Base-by-base conservation (phyloP, 2,329 filamentous ascomycete genomes). In the Aaosphaeria pasadenensis region DNA sequence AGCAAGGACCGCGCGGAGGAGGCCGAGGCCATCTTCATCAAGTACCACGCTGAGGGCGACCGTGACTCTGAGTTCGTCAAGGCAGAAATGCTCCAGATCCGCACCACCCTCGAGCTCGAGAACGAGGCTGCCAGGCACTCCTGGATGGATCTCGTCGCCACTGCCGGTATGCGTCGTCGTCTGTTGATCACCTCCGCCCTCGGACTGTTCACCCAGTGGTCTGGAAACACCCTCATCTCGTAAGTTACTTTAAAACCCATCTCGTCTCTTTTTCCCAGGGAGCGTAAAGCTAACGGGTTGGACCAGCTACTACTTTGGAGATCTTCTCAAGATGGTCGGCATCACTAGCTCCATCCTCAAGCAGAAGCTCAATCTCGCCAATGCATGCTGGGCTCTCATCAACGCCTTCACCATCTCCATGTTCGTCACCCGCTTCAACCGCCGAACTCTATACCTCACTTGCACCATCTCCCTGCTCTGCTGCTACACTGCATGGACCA, bases 191-290 rank as follows among this genome's bases (percentile, higher is more conserved):
- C 84, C 30, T 63, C 85, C 39, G 82, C 79, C 0, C 73, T 86
- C 13, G 84, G 81, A 57, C 68, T 86, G 56, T 84, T 86, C 59
- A 84, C 81, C 3, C 83, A 86, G 66, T 86, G 84, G 67, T 82
- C 78, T 44, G 83, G 84, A 39, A 86, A 85, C 57, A 13, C 69
- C 84, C 4, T 81, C 85, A 66, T 82, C 76, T 56, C 52, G 50
- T 54, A 48, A 48, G 51, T 49, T 13, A 31, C 11, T 33, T 3
- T 3, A 5, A 28, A 7, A 7, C 7, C 39, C 39, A 40, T 11
- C 9, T 40, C 24, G 24, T 40, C 39, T 36, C 33, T n/a, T n/a
- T n/a, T 4, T 4, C 33, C 17, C 17, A 24, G 17, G 13, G 13
- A 36, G 9, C 9, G 13, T 9, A 36, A 36, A 4, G 13, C 39